Base-by-base conservation (phyloP, 495 filamentous ascomycete genomes). In the Polyplosphaeria fusca region DNA sequence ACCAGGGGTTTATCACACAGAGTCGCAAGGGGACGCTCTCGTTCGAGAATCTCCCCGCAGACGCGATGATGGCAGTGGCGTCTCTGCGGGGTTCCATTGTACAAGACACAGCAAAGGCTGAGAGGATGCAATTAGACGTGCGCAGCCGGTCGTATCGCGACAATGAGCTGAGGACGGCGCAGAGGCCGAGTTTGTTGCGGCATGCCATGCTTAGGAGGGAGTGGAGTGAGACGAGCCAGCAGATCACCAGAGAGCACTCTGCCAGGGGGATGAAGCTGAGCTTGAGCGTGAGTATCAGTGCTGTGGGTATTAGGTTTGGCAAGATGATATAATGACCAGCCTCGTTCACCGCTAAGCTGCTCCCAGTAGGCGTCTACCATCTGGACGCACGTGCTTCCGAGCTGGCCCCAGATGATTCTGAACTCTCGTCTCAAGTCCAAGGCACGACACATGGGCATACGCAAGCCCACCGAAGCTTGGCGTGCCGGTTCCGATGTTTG, bases 1-100 rank as follows among this genome's bases (percentile, higher is more conserved):
- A 59, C 26, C 35, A 64, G 18, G 35, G 47, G n/a, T 64, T 64
- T 24, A 22, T 64, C 16, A 50, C 55, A 16, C 25, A 45, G 32
- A 45, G 43, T 1, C n/a, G 2, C n/a, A 55, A 59, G 23, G 61
- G 61, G 2, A 50, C 39, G 13, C 16, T 64, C 20, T 23, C 59
- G 1, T 52, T 27, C 20, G 55, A 55, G 42, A 55, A 60, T 25
- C 27, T 64, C 22, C 61, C 61, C 11, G 20, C 7, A 11, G 40
- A 40, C 9, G 37, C 22, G 27, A 4, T 44, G 5, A 19, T 13
- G 7, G 61, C 19, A 3, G 19, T 64, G 11, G 12, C 26, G 4
- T 13, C 18, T 14, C 44, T 59, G 45, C 28, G 43, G 12, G 48
- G 39, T 28, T 19, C 55, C 5, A 11, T 64, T 5, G 25, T 41